A percentile compares a stretch with the other conserved stretches of the same genome.
These are phyloP conservation scores for Geranium brycei DNA, from an alignment of 345 rosid genomes.

Conservation along the genomic window DNA sequence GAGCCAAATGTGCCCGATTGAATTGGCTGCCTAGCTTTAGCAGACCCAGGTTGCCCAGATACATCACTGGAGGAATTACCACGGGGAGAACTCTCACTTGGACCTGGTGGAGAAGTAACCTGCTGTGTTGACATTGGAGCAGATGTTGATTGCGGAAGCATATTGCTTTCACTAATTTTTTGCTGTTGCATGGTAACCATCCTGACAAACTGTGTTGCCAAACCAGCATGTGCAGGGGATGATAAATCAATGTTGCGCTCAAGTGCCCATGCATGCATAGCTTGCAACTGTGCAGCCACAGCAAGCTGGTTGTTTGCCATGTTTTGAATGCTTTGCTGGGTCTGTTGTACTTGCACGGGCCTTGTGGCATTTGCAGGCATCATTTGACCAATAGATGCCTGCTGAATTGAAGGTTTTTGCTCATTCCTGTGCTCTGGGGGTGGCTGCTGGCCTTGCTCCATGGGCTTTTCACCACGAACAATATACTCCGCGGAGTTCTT, in stretches of 20 bases:
- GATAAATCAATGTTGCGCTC: conserved; percentile 81
- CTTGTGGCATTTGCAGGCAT: conserved; percentile 43
- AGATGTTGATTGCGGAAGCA: conserved; percentile 37
- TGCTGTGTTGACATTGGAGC: conserved; percentile 53
- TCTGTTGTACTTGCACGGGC: conserved; percentile 61
- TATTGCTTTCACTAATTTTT: conserved; percentile 52
- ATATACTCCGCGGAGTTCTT: conserved; percentile 56
- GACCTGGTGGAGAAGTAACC: conserved; percentile 53
- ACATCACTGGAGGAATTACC: conserved; percentile 67
- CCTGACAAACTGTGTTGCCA: conserved; percentile 72
- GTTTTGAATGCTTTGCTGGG: conserved; percentile 44
- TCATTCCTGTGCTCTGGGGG: conserved; percentile 55
- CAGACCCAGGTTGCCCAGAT: conserved; percentile 69
- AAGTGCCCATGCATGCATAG: conserved; percentile 74
- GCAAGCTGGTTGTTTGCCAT: conserved; percentile 55
- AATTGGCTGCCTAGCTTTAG: conserved; percentile 42
- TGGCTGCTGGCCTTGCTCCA: conserved; percentile 42
- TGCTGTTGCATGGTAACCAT: conserved; percentile 51
- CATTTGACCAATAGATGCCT: conserved; percentile 38
- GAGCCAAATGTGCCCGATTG: conserved; percentile 45
- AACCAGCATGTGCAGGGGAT: conserved; percentile 79
- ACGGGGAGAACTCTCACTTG: conserved; percentile 59
- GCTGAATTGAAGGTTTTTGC: conserved; percentile 37
- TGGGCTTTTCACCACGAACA: conserved; percentile 49
- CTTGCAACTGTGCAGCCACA: conserved; percentile 70